Percentiles rank a stretch among this genome's conserved stretches.
Evolutionary conservation across 108 stramenopile species (phyloP).

Genomic region (Nitzschia palea): DNA sequence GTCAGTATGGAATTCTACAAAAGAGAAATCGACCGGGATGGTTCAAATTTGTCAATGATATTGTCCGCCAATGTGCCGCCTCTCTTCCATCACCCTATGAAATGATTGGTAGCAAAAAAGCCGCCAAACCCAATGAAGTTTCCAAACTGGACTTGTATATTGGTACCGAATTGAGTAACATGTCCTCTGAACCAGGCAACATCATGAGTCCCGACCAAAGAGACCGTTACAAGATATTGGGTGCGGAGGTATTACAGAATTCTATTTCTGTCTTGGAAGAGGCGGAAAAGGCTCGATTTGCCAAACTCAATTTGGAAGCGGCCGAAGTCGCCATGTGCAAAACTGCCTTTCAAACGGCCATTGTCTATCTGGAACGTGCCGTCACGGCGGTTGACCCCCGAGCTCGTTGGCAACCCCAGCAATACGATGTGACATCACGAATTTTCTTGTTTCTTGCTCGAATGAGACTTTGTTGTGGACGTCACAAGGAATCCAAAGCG

Average conservation of each 20-base stretch:
- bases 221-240: slow-evolving; percentile 24
- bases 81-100: neutral
- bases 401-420: slow-evolving; percentile 1
- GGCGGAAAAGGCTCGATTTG: neutral
- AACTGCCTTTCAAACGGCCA: slow-evolving; percentile 20
- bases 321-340: slow-evolving; percentile 26
- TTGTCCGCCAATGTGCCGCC: slow-evolving; percentile 9
- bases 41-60: slow-evolving; percentile 16
- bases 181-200: neutral
- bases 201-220: neutral
- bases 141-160: slow-evolving; percentile 9
- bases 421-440: slow-evolving; percentile 12
- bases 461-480: slow-evolving; percentile 20
- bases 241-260: slow-evolving; percentile 18
- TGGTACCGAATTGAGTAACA: slow-evolving; percentile 17
- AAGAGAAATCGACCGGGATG: neutral
- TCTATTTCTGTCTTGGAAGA: neutral
- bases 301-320: slow-evolving; percentile 24
- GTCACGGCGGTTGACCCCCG: neutral
- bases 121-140: neutral
- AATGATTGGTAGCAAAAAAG: neutral
- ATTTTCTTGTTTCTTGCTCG: slow-evolving; percentile 25
- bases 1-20: slow-evolving; percentile 3
- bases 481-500: neutral
- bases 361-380: slow-evolving; percentile 10